Percentiles rank a stretch among this genome's conserved stretches.
These are phyloP conservation scores for Aspergillus chevalieri DNA, from an alignment of 2,329 filamentous ascomycete species.

Conservation along the genomic window DNA sequence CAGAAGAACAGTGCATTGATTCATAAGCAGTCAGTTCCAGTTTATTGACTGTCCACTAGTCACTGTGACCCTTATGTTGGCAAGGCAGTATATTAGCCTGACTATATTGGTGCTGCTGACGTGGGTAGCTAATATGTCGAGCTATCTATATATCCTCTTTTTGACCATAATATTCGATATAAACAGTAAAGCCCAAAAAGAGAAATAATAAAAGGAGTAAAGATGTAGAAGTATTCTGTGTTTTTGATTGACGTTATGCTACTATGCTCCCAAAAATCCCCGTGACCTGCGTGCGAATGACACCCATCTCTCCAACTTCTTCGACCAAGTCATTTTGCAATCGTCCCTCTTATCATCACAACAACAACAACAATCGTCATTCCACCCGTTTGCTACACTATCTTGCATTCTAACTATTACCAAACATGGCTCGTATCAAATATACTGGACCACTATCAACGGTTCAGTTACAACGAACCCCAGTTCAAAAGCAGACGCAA, in stretches of 20 bases:
- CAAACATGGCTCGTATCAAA: constrained; percentile 21
- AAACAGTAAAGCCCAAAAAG: too few relatives aligned
- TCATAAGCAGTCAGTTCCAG: too few relatives aligned
- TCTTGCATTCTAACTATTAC: background rate
- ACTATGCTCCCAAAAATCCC: background rate
- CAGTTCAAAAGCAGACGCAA: constrained; percentile 11
- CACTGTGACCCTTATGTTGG: too few relatives aligned
- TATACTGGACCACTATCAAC: constrained; percentile 14
- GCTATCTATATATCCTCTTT: too few relatives aligned
- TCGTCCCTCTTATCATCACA: too few relatives aligned
- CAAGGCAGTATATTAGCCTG: too few relatives aligned
- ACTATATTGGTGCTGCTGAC: too few relatives aligned
- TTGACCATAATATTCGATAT: too few relatives aligned
- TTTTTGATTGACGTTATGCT: background rate
- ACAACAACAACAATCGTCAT: background rate
- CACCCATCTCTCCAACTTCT: background rate
- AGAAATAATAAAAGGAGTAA: background rate
- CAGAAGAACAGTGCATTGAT: too few relatives aligned
- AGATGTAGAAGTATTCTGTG: background rate
- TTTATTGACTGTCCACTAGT: too few relatives aligned
- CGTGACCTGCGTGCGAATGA: background rate
- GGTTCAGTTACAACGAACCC: constrained; percentile 12
- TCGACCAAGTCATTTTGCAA: background rate
- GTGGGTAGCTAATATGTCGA: too few relatives aligned
- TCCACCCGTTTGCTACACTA: background rate